These are phyloP conservation scores for Avena eriantha DNA, from an alignment of 176 grass and related monocot species.

Conservation along the genomic window DNA sequence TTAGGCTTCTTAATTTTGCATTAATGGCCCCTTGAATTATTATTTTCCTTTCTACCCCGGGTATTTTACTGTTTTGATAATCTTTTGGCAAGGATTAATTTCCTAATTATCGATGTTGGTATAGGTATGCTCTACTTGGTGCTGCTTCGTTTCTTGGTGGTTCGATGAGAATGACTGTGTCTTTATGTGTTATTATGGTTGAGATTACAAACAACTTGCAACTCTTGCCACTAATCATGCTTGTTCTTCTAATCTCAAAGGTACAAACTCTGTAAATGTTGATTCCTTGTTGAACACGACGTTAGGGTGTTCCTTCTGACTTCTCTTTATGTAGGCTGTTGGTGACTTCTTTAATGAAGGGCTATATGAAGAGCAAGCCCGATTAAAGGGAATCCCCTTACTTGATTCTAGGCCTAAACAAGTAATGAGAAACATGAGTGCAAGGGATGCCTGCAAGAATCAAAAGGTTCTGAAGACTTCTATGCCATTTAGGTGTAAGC, in stretches of 20 bases:
- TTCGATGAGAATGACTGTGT: constrained; percentile 99
- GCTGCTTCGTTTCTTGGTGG: constrained; percentile 99
- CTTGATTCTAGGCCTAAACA: constrained; percentile 93
- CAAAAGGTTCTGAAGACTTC: constrained; percentile 68
- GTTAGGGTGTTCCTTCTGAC: constrained; percentile 21
- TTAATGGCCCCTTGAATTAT: background rate
- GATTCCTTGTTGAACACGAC: constrained; percentile 39
- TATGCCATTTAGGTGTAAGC: constrained; percentile 34
- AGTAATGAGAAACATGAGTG: constrained; percentile 88
- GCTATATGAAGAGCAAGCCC: constrained; percentile 91
- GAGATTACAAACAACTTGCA: constrained; percentile 99
- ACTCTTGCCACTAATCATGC: constrained; percentile 97
- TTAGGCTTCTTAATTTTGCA: constrained; percentile 18
- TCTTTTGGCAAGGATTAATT: background rate
- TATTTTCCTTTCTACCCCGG: background rate
- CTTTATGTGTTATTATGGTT: constrained; percentile 99
- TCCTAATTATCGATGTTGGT: constrained; percentile 33
- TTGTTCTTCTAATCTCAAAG: constrained; percentile 98
- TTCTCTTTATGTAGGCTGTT: constrained; percentile 73
- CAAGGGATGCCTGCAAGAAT: constrained; percentile 90
- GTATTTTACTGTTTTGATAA: constrained; percentile 7
- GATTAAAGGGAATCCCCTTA: constrained; percentile 87
- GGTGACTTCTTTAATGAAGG: constrained; percentile 97
- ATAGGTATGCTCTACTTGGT: constrained; percentile 96
- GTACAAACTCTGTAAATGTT: constrained; percentile 50